Evolutionary conservation across 352 stramenopile species (phyloP).

Genomic region (Elongisporangium anandrum): DNA sequence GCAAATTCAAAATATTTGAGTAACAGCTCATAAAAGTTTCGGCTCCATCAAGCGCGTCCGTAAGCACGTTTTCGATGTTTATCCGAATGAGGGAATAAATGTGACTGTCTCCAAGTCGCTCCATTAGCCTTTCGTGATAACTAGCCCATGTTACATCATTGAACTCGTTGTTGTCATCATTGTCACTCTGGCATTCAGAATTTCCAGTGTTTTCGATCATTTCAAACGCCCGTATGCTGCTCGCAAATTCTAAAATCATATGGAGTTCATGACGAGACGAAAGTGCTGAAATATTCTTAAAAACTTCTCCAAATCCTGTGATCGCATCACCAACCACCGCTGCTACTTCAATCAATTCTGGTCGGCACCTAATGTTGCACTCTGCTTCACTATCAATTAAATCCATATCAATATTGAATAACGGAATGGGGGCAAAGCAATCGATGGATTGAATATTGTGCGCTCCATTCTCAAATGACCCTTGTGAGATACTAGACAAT

Average conservation of each 20-base stretch:
- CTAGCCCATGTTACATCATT: slow-evolving; percentile 6
- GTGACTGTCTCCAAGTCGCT: slow-evolving; percentile 27
- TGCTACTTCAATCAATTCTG: slow-evolving; percentile 24
- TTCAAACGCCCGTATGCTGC: slow-evolving; percentile 36
- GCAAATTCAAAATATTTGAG: slow-evolving; percentile 19
- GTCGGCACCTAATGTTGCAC: slow-evolving; percentile 28
- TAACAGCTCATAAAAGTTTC: slow-evolving; percentile 30
- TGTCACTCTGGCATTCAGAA: neutral
- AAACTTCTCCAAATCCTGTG: slow-evolving; percentile 29
- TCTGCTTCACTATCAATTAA: slow-evolving; percentile 7
- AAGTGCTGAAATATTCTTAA: slow-evolving; percentile 32
- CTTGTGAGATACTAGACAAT: neutral
- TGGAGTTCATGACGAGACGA: slow-evolving; percentile 30
- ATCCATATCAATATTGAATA: slow-evolving; percentile 12
- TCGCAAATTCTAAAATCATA: slow-evolving; percentile 40
- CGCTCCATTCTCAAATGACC: slow-evolving; percentile 6
- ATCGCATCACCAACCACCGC: slow-evolving; percentile 22
- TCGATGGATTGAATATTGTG: slow-evolving; percentile 12
- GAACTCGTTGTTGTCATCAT: slow-evolving; percentile 5
- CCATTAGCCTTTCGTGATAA: slow-evolving; percentile 16
- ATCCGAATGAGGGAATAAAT: slow-evolving; percentile 24
- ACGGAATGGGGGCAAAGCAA: slow-evolving; percentile 10
- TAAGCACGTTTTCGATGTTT: slow-evolving; percentile 38
- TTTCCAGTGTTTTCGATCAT: slow-evolving; percentile 1
- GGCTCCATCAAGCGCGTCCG: slow-evolving; percentile 16